Percentiles rank a stretch among this genome's conserved stretches.
phyloP scores from a whole-genome alignment of 306 rosid genomes.

The Potentilla sterilis region DNA sequence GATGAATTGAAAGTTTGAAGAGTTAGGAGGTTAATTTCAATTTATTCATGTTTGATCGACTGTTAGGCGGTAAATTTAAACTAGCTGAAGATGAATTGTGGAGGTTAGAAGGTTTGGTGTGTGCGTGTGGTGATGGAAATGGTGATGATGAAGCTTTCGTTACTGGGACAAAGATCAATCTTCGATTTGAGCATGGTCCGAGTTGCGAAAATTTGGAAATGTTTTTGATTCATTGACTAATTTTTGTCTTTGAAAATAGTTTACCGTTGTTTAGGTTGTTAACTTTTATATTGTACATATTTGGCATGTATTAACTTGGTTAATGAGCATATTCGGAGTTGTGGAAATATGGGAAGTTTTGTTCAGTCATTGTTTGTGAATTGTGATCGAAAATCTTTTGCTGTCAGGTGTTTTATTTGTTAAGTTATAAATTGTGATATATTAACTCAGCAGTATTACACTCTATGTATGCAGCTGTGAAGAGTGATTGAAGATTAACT shows the following conservation, averaged over 20 bases:
- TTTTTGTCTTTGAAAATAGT: not conserved
- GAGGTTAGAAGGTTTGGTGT: not conserved
- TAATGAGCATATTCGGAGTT: not conserved
- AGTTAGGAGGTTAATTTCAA: not conserved
- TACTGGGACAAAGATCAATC: not conserved
- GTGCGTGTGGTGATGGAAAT: not conserved
- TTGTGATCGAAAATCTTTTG: not conserved
- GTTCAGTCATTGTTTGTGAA: not conserved
- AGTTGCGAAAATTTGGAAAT: not conserved
- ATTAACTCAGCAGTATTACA: not conserved
- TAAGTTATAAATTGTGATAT: not conserved
- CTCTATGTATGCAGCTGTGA: slow-evolving; percentile 6
- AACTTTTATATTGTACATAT: not conserved
- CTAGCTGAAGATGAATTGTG: not conserved
- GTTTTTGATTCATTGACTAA: not conserved
- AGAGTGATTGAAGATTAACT: not conserved
- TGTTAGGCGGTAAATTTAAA: not conserved
- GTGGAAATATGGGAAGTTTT: not conserved
- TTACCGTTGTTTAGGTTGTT: not conserved
- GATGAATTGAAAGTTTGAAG: not conserved
- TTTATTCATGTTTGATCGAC: too few relatives aligned
- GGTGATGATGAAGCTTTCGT: slow-evolving; percentile 1
- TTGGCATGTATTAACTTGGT: not conserved
- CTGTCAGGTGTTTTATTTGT: not conserved
- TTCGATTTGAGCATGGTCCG: not conserved